A percentile compares a stretch with the other conserved stretches of the same genome.
Evolutionary conservation across 768 basidiomycete species (phyloP).

Genomic region (Amylocystis lapponica): DNA sequence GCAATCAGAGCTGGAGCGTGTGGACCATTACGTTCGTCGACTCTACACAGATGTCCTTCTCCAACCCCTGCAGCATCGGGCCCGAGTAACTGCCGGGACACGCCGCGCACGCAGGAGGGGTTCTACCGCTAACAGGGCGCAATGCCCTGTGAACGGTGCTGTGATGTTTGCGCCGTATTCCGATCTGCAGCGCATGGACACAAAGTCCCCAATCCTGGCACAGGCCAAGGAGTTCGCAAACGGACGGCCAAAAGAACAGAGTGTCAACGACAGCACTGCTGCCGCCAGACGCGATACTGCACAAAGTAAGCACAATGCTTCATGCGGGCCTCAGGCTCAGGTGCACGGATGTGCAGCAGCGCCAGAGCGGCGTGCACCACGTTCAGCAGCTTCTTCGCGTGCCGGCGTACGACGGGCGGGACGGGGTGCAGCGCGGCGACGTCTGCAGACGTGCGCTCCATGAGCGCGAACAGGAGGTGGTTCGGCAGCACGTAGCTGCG

Average conservation of each 20-base stretch:
- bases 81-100: no score
- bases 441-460: conserved; percentile 65
- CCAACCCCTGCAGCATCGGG: no score
- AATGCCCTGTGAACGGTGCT: conserved; percentile 88
- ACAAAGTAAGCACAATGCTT: neutral
- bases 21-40: conserved; percentile 91
- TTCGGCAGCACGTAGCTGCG: conserved; percentile 70
- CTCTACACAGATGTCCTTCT: conserved; percentile 88
- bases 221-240: conserved; percentile 91
- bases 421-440: conserved; percentile 54
- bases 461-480: conserved; percentile 65
- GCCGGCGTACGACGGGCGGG: conserved; percentile 56
- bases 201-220: conserved; percentile 85
- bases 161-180: conserved; percentile 93
- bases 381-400: conserved; percentile 58
- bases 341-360: neutral
- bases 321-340: neutral
- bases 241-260: no score
- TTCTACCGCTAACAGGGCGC: conserved; percentile 97
- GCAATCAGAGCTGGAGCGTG: conserved; percentile 85
- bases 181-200: conserved; percentile 94
- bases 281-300: conserved; percentile 2
- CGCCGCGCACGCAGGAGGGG: conserved; percentile 90
- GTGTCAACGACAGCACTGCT: conserved; percentile 10
- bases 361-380: conserved; percentile 48